Evolutionary conservation across 306 rosid species (phyloP).

Genomic region (Citrullus mucosospermus): DNA sequence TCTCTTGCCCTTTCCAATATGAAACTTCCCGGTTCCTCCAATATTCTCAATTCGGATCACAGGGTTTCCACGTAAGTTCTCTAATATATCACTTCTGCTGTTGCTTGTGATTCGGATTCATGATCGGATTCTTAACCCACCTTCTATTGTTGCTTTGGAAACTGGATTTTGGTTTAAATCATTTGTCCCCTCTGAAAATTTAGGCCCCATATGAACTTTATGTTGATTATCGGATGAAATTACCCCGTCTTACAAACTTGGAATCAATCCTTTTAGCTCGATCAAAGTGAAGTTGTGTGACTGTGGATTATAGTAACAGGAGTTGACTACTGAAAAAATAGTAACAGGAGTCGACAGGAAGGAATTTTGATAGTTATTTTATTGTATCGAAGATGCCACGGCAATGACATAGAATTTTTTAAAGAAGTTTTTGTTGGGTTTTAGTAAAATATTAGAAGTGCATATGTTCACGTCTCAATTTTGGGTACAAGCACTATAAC

Average conservation of each 20-base stretch:
- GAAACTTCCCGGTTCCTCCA: constrained; percentile 13
- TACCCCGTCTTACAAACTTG: neutral
- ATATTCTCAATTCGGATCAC: constrained; percentile 15
- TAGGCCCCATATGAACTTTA: neutral
- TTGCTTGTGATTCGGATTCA: neutral
- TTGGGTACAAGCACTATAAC: no score
- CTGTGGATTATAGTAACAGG: neutral
- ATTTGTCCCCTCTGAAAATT: neutral
- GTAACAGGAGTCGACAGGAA: neutral
- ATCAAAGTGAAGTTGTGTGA: neutral
- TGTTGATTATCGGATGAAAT: neutral
- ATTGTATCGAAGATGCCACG: neutral
- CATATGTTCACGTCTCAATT: no score
- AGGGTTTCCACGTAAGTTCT: constrained; percentile 29
- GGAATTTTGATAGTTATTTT: neutral
- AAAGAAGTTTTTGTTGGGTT: no score
- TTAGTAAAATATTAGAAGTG: no score
- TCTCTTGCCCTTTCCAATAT: constrained; percentile 19
- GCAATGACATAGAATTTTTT: neutral
- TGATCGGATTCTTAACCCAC: neutral
- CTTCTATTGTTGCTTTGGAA: neutral
- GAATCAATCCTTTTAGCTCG: neutral
- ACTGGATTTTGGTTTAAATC: neutral
- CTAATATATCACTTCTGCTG: neutral
- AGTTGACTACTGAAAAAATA: neutral